A percentile compares a stretch with the other conserved stretches of the same genome.
phyloP scores from a whole-genome alignment of 2,329 filamentous ascomycete genomes.

The Verticillium alfalfae region DNA sequence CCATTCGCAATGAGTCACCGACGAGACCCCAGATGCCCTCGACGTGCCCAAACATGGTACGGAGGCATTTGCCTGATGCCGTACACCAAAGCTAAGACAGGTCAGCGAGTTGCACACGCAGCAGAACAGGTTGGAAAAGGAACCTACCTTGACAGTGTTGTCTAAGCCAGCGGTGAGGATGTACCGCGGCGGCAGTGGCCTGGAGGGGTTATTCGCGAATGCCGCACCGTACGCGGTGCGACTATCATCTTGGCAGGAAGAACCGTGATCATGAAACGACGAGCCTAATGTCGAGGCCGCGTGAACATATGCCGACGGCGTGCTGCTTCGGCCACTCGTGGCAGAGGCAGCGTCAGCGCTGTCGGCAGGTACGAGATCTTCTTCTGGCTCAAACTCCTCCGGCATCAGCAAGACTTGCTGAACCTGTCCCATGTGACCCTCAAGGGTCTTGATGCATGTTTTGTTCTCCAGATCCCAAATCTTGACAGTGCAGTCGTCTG shows the following conservation, averaged over 20 bases:
- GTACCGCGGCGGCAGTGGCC: conserved; percentile 76
- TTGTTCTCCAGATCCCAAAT: conserved; percentile 90
- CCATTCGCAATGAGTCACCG: conserved; percentile 80
- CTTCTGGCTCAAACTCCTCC: conserved; percentile 83
- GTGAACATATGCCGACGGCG: conserved; percentile 22
- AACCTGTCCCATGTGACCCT: conserved; percentile 90
- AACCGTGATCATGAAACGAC: conserved; percentile 8
- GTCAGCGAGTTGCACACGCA: not conserved
- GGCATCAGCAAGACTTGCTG: conserved; percentile 86
- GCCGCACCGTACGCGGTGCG: conserved; percentile 53
- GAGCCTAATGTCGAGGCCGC: conserved; percentile 13
- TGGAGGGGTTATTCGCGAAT: conserved; percentile 55
- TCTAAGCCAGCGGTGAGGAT: conserved; percentile 92
- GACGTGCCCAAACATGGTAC: conserved; percentile 93
- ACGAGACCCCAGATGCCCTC: conserved; percentile 94
- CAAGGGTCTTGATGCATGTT: conserved; percentile 66
- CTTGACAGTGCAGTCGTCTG: conserved; percentile 86
- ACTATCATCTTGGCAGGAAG: conserved; percentile 27
- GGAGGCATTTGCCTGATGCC: conserved; percentile 71
- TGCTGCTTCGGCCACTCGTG: conserved; percentile 39
- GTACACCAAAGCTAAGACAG: conserved; percentile 76
- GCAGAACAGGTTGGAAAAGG: not conserved
- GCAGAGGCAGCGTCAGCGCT: conserved; percentile 50
- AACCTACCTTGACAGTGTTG: conserved; percentile 57
- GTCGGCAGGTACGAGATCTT: conserved; percentile 43